Conservation (phyloP, 148 eudicot genomes). For the Vaccinium macrocarpon region DNA sequence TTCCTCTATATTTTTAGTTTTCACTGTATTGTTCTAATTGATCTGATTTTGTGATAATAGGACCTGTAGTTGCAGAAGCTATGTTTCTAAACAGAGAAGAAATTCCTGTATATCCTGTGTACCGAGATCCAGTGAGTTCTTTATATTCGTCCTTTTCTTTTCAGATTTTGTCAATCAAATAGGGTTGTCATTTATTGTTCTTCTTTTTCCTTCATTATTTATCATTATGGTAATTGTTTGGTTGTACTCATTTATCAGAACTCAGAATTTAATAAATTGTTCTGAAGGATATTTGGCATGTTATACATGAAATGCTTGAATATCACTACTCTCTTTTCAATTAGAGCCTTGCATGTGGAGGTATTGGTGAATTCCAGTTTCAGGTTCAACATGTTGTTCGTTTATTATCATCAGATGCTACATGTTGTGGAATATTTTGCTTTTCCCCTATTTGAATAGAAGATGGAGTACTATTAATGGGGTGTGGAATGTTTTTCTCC, state of each 20-base stretch:
- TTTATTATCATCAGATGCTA: not conserved
- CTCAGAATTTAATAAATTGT: not conserved
- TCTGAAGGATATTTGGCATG: not conserved
- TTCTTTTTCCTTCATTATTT: not conserved
- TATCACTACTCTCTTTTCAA: not conserved
- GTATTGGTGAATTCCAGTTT: not conserved
- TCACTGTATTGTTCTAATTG: not conserved
- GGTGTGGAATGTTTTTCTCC: not conserved
- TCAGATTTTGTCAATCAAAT: not conserved
- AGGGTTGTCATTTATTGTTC: not conserved
- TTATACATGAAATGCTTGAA: not conserved
- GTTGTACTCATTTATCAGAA: not conserved
- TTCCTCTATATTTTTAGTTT: constrained; percentile 9
- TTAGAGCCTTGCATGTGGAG: not conserved
- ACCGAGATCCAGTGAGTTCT: constrained; percentile 86
- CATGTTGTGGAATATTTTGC: not conserved
- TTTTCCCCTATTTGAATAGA: not conserved
- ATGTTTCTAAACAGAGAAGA: constrained; percentile 95
- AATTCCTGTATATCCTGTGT: constrained; percentile 78
- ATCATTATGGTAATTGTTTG: not conserved
- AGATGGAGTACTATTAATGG: not conserved
- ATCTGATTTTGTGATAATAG: constrained; percentile 29
- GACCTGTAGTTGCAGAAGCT: constrained; percentile 97
- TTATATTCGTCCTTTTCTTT: not conserved
- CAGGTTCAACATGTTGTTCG: not conserved